Percentiles rank a stretch among this genome's conserved stretches.
phyloP scores from a whole-genome alignment of 805 yeast genomes.

The Deakozyma indianensis region DNA sequence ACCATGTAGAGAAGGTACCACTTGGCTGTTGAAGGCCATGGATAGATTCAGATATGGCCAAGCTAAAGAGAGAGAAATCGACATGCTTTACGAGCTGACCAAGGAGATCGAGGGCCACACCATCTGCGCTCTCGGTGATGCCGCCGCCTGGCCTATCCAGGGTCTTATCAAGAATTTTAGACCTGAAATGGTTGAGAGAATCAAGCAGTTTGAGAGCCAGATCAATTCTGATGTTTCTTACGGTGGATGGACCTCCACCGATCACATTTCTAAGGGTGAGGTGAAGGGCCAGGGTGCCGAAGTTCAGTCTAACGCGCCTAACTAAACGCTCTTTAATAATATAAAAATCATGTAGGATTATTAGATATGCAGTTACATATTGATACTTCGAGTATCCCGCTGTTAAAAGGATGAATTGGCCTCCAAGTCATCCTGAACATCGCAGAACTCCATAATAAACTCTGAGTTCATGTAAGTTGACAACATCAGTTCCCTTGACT shows the following conservation, averaged over 20 bases:
- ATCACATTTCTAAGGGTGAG: conserved; percentile 45
- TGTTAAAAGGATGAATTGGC: neutral
- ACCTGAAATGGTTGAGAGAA: conserved; percentile 68
- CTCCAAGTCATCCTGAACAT: neutral
- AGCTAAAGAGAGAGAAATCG: conserved; percentile 70
- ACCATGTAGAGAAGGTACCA: conserved; percentile 88
- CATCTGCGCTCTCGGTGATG: conserved; percentile 85
- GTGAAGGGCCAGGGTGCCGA: conserved; percentile 27
- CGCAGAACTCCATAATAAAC: neutral
- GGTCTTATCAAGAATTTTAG: conserved; percentile 76
- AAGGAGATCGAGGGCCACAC: conserved; percentile 87
- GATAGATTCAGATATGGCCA: conserved; percentile 67
- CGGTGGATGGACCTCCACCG: conserved; percentile 69
- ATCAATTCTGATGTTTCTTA: conserved; percentile 32
- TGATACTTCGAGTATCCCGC: too few relatives aligned
- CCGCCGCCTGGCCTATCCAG: conserved; percentile 89
- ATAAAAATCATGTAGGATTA: neutral
- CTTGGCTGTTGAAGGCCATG: conserved; percentile 77
- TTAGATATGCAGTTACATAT: neutral
- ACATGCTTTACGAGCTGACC: conserved; percentile 69
- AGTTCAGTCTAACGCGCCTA: neutral
- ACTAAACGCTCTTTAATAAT: neutral
- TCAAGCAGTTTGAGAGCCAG: conserved; percentile 41
- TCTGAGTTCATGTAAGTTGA: neutral
- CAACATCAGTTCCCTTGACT: neutral